Evolutionary conservation across 768 basidiomycete species (phyloP), one percentile per base, ranked within the genome.

Genomic region (Mycena sanguinolenta): DNA sequence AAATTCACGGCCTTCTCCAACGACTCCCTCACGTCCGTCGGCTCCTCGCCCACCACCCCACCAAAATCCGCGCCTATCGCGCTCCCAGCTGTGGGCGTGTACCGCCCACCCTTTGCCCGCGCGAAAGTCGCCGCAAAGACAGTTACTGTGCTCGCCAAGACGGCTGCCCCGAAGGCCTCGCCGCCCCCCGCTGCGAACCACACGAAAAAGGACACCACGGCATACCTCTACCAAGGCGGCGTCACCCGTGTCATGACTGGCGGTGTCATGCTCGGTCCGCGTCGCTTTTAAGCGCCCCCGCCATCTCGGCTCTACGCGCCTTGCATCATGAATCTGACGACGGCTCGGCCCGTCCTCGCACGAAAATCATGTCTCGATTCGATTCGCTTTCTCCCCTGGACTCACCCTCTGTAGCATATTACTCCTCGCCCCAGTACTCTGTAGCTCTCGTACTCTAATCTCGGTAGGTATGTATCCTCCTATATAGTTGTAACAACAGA

Each of bases 21-120:
- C 58, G 59, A 38, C 34, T 68, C 67, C 8, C 52, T 62, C 44
- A 68, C 67, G 8, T 62, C 67, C 23, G 67, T 60, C 25, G 67
- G 52, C 55, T 72, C 66, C 19, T 27, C 66, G 17, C 64, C 65
- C 36, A 25, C 52, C 25, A 39, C 59, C 12, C 67, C 67, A 0
- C 19, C 36, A 14, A 63, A 65, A 21, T 30, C 55, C 53, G 49
- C 64, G 6, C 46, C 46, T 5, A 8, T 55, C 57, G 58, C 53
- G 42, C 63, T 65, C n/a, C 60, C 70, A 7, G 12, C 57, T 16
- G 46, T 49, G 7, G 46, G 46, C 17, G 8, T 8, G 13, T 50
- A 50, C 49, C 49, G 53, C 17, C 19, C 38, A 55, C 34, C 50
- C 30, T 21, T 23, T 36, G 28, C 38, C 27, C 27, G 34, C 30